Base-by-base conservation (phyloP, 2,329 filamentous ascomycete species). In the Coniochaeta hoffmannii region DNA sequence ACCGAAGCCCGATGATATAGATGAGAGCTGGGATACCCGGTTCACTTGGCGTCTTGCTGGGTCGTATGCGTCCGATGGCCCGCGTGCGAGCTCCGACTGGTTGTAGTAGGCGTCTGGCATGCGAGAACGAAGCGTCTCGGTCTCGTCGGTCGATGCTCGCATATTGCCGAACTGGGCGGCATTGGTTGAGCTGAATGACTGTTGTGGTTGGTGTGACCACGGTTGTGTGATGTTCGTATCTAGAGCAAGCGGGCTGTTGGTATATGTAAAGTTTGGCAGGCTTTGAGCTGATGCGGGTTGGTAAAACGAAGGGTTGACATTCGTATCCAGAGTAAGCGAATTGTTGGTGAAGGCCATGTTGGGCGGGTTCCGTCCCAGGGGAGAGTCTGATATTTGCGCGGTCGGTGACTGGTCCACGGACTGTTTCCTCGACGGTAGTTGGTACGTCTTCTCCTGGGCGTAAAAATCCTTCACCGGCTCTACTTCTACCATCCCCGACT, bases 1-100 rank as follows among this genome's bases (percentile, higher is more conserved):
- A 17, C 83, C 83, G 58, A 86, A 86, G 7, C 82, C 83, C 0
- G 83, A 86, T 0, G 83, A 86, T 4, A 86, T 70, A 0, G 82
- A 86, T 0, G 83, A 85, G 31, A 83, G 62, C 50, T 77, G 76
- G 57, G 78, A 82, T 4, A 69, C 64, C 8, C 75, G 72, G 31
- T 75, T 73, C 2, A 67, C 67, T 55, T 69, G 68, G 32, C 69
- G 66, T 30, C 64, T 65, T 4, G 62, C 53, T 14, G 69, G 66
- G 19, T 70, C 66, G 57, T 72, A 72, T 3, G 68, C 69, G 14
- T 69, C 64, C 0, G 71, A 68, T 0, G 69, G 68, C 54, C 70
- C 67, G 22, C 69, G 70, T 26, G 69, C 63, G 19, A 72, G 58
- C 53, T 73, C 68, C 12, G 70, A 69, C 56, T 71, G 73, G 59